These are phyloP conservation scores for Triangularia setosa DNA, from an alignment of 2,329 filamentous ascomycete species.

Conservation along the genomic window DNA sequence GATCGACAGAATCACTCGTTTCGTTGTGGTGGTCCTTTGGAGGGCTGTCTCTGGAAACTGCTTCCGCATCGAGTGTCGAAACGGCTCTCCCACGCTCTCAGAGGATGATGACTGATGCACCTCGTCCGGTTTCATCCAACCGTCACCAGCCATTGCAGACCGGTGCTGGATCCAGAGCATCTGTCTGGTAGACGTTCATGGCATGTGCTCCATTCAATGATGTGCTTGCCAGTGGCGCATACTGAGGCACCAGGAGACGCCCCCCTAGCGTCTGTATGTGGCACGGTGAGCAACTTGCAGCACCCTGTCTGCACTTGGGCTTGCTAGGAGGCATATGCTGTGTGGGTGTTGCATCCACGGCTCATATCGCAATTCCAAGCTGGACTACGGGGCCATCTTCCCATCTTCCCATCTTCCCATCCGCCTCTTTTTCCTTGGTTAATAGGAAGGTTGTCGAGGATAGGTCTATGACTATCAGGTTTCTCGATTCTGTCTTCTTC, in stretches of 20 bases:
- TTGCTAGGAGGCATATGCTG: conserved; percentile 1
- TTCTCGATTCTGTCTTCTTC: no score
- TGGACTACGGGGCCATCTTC: not conserved
- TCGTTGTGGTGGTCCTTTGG: conserved; percentile 3
- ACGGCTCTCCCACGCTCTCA: not conserved
- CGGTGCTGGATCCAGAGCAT: not conserved
- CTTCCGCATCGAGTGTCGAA: conserved; percentile 2
- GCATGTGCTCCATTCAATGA: not conserved
- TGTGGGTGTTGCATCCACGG: not conserved
- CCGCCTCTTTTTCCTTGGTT: no score
- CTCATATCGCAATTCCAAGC: no score
- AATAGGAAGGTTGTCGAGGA: no score
- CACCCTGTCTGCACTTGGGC: conserved; percentile 7
- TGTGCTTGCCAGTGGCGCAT: conserved; percentile 7
- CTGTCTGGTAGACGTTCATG: not conserved
- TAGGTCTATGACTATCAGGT: no score
- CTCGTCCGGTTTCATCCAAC: conserved; percentile 2
- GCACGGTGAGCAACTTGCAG: conserved; percentile 16
- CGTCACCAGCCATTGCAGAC: not conserved
- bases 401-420: not conserved
- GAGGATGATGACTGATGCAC: not conserved
- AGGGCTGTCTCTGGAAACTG: conserved; percentile 8
- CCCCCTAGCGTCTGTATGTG: conserved; percentile 10
- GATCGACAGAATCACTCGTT: conserved; percentile 7
- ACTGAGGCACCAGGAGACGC: conserved; percentile 1